A percentile compares a stretch with the other conserved stretches of the same genome.
These are phyloP conservation scores for Tritrichomonas musculus DNA, from an alignment of 208 protist species.

Conservation along the genomic window DNA sequence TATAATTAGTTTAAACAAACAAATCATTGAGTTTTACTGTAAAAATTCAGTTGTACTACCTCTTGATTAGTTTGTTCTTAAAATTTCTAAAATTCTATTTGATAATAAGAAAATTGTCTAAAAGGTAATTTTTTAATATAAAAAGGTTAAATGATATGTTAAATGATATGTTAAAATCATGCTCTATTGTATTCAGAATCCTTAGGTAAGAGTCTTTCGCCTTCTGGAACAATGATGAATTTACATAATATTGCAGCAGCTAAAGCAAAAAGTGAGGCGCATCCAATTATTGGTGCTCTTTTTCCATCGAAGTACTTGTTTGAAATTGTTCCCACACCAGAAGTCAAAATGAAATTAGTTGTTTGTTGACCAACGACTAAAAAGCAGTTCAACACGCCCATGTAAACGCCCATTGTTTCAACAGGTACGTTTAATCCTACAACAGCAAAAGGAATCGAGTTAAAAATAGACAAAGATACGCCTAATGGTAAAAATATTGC, in stretches of 20 bases:
- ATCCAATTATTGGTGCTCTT: neutral
- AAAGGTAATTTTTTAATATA: no score
- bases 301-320: neutral
- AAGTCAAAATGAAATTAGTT: neutral
- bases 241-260: neutral
- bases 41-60: no score
- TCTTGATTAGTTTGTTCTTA: no score
- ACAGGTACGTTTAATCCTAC: neutral
- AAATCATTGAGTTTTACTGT: no score
- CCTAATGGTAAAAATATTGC: neutral
- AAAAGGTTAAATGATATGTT: no score
- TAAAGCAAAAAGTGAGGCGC: neutral
- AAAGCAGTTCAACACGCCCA: constrained; percentile 4
- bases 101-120: no score
- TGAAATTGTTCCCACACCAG: neutral
- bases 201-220: no score
- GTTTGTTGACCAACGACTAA: neutral
- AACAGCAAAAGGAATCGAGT: constrained; percentile 22
- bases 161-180: no score
- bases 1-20: no score
- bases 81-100: no score
- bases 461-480: neutral
- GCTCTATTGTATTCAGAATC: no score
- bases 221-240: constrained; percentile 19
- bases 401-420: neutral